These are phyloP conservation scores for Tricharina praecox DNA, from an alignment of 495 filamentous ascomycete genomes.

Conservation along the genomic window DNA sequence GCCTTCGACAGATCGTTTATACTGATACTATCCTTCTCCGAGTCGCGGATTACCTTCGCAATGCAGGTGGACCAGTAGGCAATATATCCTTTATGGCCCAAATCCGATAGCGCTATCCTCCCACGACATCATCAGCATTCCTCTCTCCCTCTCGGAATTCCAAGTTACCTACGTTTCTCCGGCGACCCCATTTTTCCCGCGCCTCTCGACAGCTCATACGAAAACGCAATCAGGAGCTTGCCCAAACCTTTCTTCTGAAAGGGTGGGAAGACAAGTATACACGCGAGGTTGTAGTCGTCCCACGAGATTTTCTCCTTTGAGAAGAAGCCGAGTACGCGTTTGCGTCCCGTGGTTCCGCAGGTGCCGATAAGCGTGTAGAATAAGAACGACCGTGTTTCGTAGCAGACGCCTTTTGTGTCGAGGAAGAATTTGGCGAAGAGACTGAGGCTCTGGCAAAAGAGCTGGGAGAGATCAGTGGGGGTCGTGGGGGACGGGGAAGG, in stretches of 20 bases:
- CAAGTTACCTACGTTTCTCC: conserved; percentile 41
- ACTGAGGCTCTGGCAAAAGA: conserved; percentile 88
- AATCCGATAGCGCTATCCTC: conserved; percentile 17
- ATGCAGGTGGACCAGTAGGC: conserved; percentile 21
- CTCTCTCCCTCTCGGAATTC: too few species aligned
- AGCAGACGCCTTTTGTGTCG: conserved; percentile 96
- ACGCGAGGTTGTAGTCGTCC: conserved; percentile 97
- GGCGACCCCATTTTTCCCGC: conserved; percentile 79
- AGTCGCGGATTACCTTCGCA: conserved; percentile 9
- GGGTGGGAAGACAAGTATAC: conserved; percentile 89
- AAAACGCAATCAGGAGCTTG: conserved; percentile 76
- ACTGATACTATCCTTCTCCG: conserved; percentile 8
- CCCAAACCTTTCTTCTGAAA: conserved; percentile 85
- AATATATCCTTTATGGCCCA: conserved; percentile 19
- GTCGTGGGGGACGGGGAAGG: too few species aligned
- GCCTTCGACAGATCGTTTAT: conserved; percentile 17
- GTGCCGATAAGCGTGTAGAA: conserved; percentile 77
- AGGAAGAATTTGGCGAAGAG: conserved; percentile 97
- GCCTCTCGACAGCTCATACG: conserved; percentile 75
- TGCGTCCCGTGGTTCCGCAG: not conserved
- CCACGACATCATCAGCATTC: too few species aligned
- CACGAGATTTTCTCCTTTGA: conserved; percentile 96
- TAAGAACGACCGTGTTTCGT: conserved; percentile 84
- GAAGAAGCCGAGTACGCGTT: conserved; percentile 79
- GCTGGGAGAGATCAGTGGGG: too few species aligned